Evolutionary conservation across 2,329 filamentous ascomycete genomes (phyloP).

Genomic region (Aureobasidium sp.): DNA sequence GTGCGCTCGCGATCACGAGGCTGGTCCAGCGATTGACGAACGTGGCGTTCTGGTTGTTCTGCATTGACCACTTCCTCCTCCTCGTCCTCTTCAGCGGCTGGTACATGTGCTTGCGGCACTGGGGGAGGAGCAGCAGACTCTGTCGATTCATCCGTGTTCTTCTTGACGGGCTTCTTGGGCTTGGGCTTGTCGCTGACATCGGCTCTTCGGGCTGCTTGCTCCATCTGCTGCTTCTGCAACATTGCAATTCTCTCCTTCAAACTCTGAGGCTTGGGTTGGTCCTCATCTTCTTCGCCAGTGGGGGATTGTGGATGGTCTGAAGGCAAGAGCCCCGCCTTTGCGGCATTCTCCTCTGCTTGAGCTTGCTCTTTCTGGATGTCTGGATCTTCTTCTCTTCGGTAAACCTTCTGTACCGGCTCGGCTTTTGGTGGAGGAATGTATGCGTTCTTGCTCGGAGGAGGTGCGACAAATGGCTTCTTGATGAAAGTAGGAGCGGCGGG

Average conservation of each 20-base stretch:
- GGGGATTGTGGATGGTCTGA: constrained; percentile 6
- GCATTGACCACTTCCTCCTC: not conserved
- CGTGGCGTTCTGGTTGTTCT: not conserved
- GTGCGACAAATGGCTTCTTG: constrained; percentile 94
- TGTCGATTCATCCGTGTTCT: constrained; percentile 28
- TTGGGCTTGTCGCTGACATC: constrained; percentile 77
- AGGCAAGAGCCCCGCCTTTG: constrained; percentile 55
- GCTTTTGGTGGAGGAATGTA: constrained; percentile 74
- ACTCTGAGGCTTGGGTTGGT: constrained; percentile 84
- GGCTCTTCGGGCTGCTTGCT: constrained; percentile 76
- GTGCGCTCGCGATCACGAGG: not conserved
- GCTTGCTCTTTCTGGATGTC: constrained; percentile 54
- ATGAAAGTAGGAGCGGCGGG: constrained; percentile 69
- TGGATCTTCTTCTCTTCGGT: constrained; percentile 82
- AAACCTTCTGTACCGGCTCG: constrained; percentile 62
- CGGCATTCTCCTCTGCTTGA: constrained; percentile 59
- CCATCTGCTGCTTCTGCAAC: constrained; percentile 86
- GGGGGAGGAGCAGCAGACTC: constrained; percentile 29
- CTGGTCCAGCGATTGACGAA: constrained; percentile 7
- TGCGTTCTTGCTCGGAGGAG: constrained; percentile 85
- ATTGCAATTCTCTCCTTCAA: constrained; percentile 93
- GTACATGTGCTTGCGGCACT: constrained; percentile 21
- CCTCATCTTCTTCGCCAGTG: constrained; percentile 50
- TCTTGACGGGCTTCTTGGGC: constrained; percentile 68
- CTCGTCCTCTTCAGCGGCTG: not conserved